Evolutionary conservation across 805 yeast genomes (phyloP), one percentile per base, ranked within the genome.

Genomic region (Wickerhamomyces strasburgensis): DNA sequence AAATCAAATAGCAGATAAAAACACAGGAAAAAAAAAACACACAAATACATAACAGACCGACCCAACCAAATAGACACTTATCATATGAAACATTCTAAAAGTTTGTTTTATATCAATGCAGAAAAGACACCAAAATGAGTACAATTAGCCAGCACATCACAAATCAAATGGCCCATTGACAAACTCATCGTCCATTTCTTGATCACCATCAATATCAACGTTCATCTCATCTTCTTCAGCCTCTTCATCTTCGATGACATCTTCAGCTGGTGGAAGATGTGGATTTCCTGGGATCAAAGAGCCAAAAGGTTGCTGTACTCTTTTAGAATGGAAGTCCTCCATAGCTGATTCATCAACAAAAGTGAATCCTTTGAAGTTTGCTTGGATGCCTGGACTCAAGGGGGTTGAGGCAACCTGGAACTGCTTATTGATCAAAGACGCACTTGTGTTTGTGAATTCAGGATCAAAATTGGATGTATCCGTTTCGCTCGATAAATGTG

Each of bases 381-480:
- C 97, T 65, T 93, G 98, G 53, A 90, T 79, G 0, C 94, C 96
- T 3, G 96, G 96, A 8, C 94, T 81, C 45, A 93, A 66, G 23
- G 98, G 98, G 4, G 96, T 84, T 35, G 62, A 61, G 32, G 61
- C 62, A 53, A 49, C 64, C 52, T 53, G 80, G 69, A 70, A 68
- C 49, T 78, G 84, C 51, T 77, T 78, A 52, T 71, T 81, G 58
- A 88, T 75, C 27, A 80, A 80, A 7, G 95, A 81, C 0, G 96
- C 87, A 14, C 94, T 81, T 29, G 95, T 86, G 51, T 80, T 82
- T 15, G 98, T 93, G 63, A 93, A 93, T 62, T 93, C 98, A 5
- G 98, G 98, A 58, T 93, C 98, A 62, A 93, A 93, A 62, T 93
- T 93, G 4, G 96, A 85, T 3, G 96, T 90, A 61, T 93, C 98